Base-by-base conservation (phyloP, 2,329 filamentous ascomycete species). In the Phyllosticta citribraziliensis region DNA sequence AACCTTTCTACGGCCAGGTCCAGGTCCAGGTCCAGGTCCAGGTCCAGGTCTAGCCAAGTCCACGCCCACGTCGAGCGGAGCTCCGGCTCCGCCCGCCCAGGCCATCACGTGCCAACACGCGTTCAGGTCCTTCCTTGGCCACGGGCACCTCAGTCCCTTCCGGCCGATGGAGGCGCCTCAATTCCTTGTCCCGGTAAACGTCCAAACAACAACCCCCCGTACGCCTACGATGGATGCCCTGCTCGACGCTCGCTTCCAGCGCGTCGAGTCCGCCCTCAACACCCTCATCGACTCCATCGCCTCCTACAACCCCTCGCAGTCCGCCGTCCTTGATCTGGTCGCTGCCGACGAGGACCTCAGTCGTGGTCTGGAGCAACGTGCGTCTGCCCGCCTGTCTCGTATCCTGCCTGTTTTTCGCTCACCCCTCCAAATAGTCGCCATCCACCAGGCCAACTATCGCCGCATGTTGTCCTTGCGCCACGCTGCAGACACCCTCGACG, bases 211-310 rank as follows among this genome's bases (percentile, higher is more conserved):
- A 22, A 22, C 2, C 3, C 2, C 3, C 25, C 9, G 9, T 2
- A 50, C 35, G 33, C 55, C 56, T n/a, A 25, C 62, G 64, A 80
- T 80, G 77, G 73, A 76, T 59, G 68, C 70, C 56, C 63, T 75
- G 30, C 72, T 80, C 33, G 72, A 75, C 30, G 66, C 69, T 14
- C 76, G 74, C 63, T 79, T 79, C 63, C 70, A 76, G 65, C 74
- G 77, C 63, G 70, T 80, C 52, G 77, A 80, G 62, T 70, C 72
- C 58, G 76, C 76, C 5, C 78, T 95, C 20, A 81, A 82, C 12
- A 84, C 78, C 27, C 79, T 95, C 35, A 86, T 91, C 66, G 88
- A 91, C 71, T 92, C 89, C 0, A 88, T 95, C 64, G 82, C 88
- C 5, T 88, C 90, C 65, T 93, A 92, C 75, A 90, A 91, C 68